Evolutionary conservation across 2,329 filamentous ascomycete species (phyloP).

Genomic region (Aspergillus spinulosporus): DNA sequence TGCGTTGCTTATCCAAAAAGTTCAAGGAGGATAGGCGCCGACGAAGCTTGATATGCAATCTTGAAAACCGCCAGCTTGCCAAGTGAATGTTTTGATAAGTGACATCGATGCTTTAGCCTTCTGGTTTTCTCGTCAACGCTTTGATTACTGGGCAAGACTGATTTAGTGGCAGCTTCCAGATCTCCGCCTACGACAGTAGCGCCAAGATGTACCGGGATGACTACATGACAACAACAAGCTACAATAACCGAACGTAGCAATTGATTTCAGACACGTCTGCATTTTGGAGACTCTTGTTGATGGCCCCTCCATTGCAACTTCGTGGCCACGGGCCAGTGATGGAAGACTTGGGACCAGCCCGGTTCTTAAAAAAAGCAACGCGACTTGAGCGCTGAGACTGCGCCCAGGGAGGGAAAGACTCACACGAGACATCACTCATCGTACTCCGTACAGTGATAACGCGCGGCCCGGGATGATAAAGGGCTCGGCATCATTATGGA

Average conservation of each 20-base stretch:
- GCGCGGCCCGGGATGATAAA: neutral
- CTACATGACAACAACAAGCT: neutral
- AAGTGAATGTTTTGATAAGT: neutral
- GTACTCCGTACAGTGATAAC: neutral
- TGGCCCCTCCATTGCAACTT: neutral
- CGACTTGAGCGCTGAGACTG: too few relatives aligned
- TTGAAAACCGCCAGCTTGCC: neutral
- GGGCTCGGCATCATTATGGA: too few relatives aligned
- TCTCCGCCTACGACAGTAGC: neutral
- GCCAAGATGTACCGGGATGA: neutral
- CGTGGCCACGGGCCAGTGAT: neutral
- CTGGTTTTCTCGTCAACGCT: neutral
- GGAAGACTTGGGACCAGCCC: neutral
- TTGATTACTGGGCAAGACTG: neutral
- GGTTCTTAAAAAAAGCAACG: neutral
- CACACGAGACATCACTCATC: slow-evolving; percentile 8
- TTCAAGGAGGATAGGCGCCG: neutral
- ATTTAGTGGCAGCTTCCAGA: neutral
- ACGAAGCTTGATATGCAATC: neutral
- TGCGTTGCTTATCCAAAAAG: too few relatives aligned
- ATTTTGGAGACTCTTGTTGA: neutral
- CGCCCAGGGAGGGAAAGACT: slow-evolving; percentile 13
- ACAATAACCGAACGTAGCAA: neutral
- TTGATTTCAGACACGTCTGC: neutral
- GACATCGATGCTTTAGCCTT: neutral